Conservation (phyloP, 2,329 filamentous ascomycete genomes). For the Verticillium tricorpus region DNA sequence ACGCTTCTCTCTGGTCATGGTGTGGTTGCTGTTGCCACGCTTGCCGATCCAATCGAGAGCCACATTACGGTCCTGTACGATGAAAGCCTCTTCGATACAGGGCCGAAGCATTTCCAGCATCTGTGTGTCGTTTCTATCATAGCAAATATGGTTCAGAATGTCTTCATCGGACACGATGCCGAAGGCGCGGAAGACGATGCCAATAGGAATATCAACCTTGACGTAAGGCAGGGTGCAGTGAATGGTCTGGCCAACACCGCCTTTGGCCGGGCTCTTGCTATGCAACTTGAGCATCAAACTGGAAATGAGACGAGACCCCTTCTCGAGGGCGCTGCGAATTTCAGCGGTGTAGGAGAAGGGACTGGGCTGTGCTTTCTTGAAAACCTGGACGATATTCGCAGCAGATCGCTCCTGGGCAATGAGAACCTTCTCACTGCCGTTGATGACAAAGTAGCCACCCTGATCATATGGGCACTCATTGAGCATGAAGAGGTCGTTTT, state of each 20-base stretch:
- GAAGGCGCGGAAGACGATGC: conserved; percentile 90
- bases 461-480: conserved; percentile 99
- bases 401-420: conserved; percentile 97
- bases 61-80: conserved; percentile 91
- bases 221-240: conserved; percentile 90
- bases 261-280: conserved; percentile 73
- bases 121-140: conserved; percentile 88
- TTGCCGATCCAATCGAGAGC: conserved; percentile 95
- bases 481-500: conserved; percentile 82
- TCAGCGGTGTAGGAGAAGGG: conserved; percentile 92
- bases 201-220: conserved; percentile 88
- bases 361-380: conserved; percentile 93
- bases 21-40: conserved; percentile 66
- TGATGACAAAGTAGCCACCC: conserved; percentile 98
- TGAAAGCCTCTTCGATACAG: conserved; percentile 94
- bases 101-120: conserved; percentile 98
- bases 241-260: conserved; percentile 81
- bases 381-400: conserved; percentile 98
- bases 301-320: conserved; percentile 90
- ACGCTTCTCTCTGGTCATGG: conserved; percentile 67
- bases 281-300: conserved; percentile 88
- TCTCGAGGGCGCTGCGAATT: conserved; percentile 93
- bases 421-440: conserved; percentile 96
- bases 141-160: conserved; percentile 96
- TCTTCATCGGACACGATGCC: conserved; percentile 97